phyloP scores from a whole-genome alignment of 192 early-diverging fungal species.

The Coemansia brasiliensis region DNA sequence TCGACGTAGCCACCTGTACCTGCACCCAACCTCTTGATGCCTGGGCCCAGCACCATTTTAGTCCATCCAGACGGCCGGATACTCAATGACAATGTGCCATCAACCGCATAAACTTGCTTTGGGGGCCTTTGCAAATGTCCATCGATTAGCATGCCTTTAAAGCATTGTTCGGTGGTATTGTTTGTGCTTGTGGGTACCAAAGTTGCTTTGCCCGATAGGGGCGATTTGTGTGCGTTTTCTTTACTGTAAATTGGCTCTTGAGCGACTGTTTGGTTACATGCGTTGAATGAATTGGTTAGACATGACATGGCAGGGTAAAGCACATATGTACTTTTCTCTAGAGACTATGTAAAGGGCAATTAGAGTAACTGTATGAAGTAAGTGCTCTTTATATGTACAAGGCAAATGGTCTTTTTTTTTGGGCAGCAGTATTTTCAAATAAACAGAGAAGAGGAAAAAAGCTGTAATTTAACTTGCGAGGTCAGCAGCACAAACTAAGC shows the following conservation, averaged over 20 bases:
- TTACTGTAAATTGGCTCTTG: background rate
- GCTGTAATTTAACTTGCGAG: too few relatives aligned
- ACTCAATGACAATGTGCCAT: constrained; percentile 39
- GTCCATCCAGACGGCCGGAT: constrained; percentile 46
- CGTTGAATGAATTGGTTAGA: too few relatives aligned
- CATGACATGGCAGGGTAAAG: too few relatives aligned
- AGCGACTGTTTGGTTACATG: too few relatives aligned
- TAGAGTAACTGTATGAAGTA: too few relatives aligned
- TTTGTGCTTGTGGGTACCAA: constrained; percentile 16
- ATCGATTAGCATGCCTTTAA: background rate
- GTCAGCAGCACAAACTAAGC: too few relatives aligned
- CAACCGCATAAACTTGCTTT: constrained; percentile 18
- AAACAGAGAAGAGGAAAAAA: too few relatives aligned
- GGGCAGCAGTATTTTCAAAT: too few relatives aligned
- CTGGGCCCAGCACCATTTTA: constrained; percentile 20
- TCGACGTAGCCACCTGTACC: constrained; percentile 53
- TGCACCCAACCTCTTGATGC: constrained; percentile 38
- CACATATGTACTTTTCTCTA: too few relatives aligned
- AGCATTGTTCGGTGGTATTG: background rate
- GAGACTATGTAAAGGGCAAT: too few relatives aligned
- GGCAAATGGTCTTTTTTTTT: too few relatives aligned
- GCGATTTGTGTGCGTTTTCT: background rate
- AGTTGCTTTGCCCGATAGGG: constrained; percentile 13
- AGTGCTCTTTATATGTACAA: too few relatives aligned
- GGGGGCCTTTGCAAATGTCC: background rate